phyloP scores from a whole-genome alignment of 805 yeast species.

The Schizosaccharomyces lindneri region DNA sequence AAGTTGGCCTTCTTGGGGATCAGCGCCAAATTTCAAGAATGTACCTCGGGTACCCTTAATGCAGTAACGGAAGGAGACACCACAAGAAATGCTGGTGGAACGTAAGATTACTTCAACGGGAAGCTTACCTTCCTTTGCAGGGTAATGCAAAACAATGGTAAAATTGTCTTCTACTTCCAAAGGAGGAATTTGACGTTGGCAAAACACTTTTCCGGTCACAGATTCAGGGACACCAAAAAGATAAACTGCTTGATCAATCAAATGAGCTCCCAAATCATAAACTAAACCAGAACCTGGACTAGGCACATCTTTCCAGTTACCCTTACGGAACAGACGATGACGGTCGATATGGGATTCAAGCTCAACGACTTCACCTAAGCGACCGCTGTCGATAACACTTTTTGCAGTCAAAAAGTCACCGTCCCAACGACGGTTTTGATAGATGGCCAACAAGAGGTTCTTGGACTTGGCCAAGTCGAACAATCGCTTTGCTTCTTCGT shows the following conservation, averaged over 20 bases:
- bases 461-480: constrained; percentile 21
- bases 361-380: constrained; percentile 1
- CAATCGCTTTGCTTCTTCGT: constrained; percentile 20
- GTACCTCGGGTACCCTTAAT: constrained; percentile 1
- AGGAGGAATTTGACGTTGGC: neutral
- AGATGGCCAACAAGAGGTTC: constrained; percentile 16
- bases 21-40: neutral
- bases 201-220: neutral
- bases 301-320: neutral
- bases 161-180: constrained; percentile 1
- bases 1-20: constrained; percentile 1
- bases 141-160: neutral
- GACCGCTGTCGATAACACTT: neutral
- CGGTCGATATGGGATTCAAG: constrained; percentile 2
- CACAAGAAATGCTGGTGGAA: neutral
- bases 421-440: constrained; percentile 2
- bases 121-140: neutral
- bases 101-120: neutral
- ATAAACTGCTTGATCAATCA: neutral
- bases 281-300: neutral
- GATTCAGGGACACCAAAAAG: constrained; percentile 1
- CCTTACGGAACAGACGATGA: neutral
- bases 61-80: neutral
- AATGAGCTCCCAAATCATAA: constrained; percentile 1
- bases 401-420: constrained; percentile 1